phyloP scores from a whole-genome alignment of 192 early-diverging fungal genomes.

The Phlyctochytrium planicorne region DNA sequence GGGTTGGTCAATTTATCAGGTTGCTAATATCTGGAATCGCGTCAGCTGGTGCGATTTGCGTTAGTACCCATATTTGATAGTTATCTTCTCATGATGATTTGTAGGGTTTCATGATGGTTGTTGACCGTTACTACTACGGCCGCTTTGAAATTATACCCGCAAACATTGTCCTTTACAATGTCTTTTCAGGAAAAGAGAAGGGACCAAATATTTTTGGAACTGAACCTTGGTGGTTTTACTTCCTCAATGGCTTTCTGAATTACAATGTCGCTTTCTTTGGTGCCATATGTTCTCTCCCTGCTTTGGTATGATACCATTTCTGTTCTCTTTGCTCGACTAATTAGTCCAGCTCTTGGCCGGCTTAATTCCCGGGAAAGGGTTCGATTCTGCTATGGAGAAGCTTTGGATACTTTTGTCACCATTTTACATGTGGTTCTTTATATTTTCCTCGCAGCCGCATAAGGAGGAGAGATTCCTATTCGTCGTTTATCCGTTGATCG shows the following conservation, averaged over 20 bases:
- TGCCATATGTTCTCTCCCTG: conserved; percentile 64
- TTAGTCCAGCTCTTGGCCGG: not conserved
- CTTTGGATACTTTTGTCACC: conserved; percentile 55
- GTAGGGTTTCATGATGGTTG: conserved; percentile 60
- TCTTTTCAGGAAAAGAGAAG: conserved; percentile 65
- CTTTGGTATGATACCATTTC: conserved; percentile 48
- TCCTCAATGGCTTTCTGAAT: conserved; percentile 86
- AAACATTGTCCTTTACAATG: conserved; percentile 92
- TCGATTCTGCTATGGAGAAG: not conserved
- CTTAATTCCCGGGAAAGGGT: not conserved
- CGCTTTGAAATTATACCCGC: conserved; percentile 67
- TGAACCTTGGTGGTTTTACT: conserved; percentile 92
- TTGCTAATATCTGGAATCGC: conserved; percentile 27
- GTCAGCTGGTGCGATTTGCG: conserved; percentile 24
- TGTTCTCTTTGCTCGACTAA: conserved; percentile 7
- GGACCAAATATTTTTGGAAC: conserved; percentile 84
- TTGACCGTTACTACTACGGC: conserved; percentile 81
- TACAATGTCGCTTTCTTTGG: conserved; percentile 80
- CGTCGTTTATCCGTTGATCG: conserved; percentile 86
- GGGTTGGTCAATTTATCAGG: conserved; percentile 32
- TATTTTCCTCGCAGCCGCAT: conserved; percentile 88
- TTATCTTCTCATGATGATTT: not conserved
- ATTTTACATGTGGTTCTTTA: conserved; percentile 72
- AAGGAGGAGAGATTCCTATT: conserved; percentile 97
- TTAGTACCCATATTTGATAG: not conserved